phyloP scores from a whole-genome alignment of 805 yeast species.

The Candida peoriensis region DNA sequence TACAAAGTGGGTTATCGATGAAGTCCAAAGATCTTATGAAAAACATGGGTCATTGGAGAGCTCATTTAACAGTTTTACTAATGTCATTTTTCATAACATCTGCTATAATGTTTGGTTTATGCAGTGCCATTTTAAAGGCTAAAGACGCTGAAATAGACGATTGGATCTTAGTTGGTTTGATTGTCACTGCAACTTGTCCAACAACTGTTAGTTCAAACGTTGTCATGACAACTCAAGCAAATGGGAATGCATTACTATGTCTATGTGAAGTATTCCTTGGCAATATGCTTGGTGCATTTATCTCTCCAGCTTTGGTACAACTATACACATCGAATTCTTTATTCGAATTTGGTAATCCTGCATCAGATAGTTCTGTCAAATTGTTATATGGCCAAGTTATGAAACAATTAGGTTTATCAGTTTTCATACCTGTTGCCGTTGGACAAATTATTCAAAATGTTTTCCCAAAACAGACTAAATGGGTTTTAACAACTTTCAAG shows the following conservation, averaged over 20 bases:
- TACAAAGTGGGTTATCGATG: conserved; percentile 79
- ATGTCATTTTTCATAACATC: conserved; percentile 70
- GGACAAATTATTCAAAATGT: conserved; percentile 79
- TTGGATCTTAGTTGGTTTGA: conserved; percentile 77
- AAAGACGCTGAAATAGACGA: conserved; percentile 54
- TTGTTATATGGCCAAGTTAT: conserved; percentile 68
- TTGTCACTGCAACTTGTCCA: conserved; percentile 83
- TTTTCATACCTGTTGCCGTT: conserved; percentile 81
- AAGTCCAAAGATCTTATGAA: conserved; percentile 51
- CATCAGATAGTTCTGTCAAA: conserved; percentile 45
- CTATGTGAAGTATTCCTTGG: conserved; percentile 84
- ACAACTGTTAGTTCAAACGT: conserved; percentile 91
- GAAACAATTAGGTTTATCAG: conserved; percentile 82
- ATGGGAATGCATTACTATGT: conserved; percentile 75
- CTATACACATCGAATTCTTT: conserved; percentile 49
- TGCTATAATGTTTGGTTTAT: conserved; percentile 67
- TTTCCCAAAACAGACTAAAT: conserved; percentile 59
- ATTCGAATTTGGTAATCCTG: conserved; percentile 82
- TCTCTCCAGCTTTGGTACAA: conserved; percentile 82
- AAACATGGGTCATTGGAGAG: conserved; percentile 77
- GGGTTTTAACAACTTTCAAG: conserved; percentile 51
- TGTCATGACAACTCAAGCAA: conserved; percentile 83
- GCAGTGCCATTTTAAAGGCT: conserved; percentile 58
- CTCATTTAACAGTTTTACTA: conserved; percentile 64
- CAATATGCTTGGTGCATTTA: conserved; percentile 77